Conservation (phyloP, 257 asterid species). For the Solanum virginianum region DNA sequence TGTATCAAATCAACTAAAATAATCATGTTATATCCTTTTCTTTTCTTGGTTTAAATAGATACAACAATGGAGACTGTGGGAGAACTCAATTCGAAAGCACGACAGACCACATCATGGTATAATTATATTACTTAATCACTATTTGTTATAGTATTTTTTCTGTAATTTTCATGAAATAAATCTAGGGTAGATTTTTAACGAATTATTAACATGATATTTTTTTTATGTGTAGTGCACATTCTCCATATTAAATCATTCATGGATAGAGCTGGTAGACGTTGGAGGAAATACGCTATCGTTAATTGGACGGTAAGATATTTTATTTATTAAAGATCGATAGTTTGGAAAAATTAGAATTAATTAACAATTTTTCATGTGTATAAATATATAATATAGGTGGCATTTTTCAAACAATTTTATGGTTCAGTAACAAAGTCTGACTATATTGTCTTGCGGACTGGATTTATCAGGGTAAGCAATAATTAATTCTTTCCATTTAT, state of each 20-base stretch:
- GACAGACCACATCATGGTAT: constrained; percentile 24
- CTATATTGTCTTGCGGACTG: constrained; percentile 60
- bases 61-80: constrained; percentile 75
- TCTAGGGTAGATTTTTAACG: background rate
- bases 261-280: constrained; percentile 49
- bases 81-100: constrained; percentile 34
- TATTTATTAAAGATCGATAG: background rate
- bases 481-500: background rate
- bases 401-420: constrained; percentile 76
- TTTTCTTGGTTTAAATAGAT: constrained; percentile 25
- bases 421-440: constrained; percentile 85
- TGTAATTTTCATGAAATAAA: background rate
- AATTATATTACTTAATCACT: background rate
- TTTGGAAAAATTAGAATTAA: background rate
- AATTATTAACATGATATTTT: background rate
- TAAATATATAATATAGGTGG: constrained; percentile 28
- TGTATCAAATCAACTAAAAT: background rate
- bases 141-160: background rate
- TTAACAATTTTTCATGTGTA: background rate
- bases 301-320: constrained; percentile 59
- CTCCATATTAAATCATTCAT: constrained; percentile 26
- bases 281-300: constrained; percentile 56
- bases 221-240: background rate
- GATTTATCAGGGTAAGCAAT: constrained; percentile 57
- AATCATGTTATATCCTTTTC: background rate